phyloP scores from a whole-genome alignment of 148 eudicot genomes.

The Amaranthus hypochondriacus region DNA sequence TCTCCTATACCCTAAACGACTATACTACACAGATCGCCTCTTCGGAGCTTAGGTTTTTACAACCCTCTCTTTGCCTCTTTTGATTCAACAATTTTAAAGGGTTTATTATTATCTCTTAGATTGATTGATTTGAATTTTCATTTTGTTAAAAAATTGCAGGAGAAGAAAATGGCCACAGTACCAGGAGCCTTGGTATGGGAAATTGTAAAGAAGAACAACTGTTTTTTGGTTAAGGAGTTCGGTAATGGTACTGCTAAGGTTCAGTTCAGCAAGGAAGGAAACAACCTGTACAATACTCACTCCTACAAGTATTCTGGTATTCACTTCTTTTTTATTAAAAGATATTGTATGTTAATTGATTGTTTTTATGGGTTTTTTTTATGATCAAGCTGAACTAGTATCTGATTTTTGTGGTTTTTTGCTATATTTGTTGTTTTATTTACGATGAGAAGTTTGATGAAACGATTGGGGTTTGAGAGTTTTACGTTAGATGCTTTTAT shows the following conservation, averaged over 20 bases:
- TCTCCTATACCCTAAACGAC: not conserved
- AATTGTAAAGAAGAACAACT: slow-evolving; percentile 89
- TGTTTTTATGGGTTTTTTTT: too few relatives aligned
- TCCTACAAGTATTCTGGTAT: slow-evolving; percentile 89
- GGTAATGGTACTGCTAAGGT: slow-evolving; percentile 73
- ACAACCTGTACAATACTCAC: slow-evolving; percentile 81
- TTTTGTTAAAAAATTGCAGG: not conserved
- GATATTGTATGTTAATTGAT: too few relatives aligned
- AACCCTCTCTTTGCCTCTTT: not conserved
- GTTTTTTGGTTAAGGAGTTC: slow-evolving; percentile 78
- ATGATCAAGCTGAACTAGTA: too few relatives aligned
- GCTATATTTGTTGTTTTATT: not conserved
- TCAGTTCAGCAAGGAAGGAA: slow-evolving; percentile 73
- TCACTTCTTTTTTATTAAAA: not conserved
- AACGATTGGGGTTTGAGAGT: too few relatives aligned
- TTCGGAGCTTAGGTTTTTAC: not conserved
- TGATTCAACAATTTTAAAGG: not conserved
- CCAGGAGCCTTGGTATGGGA: slow-evolving; percentile 93
- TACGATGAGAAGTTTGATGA: too few relatives aligned
- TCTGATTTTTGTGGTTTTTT: not conserved
- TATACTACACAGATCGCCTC: slow-evolving; percentile 1
- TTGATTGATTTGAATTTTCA: not conserved
- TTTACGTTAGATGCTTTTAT: too few relatives aligned
- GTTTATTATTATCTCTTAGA: not conserved
- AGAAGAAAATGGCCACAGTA: slow-evolving; percentile 60